phyloP scores from a whole-genome alignment of 169 alveolate genomes.

The Plasmodium coatneyi region DNA sequence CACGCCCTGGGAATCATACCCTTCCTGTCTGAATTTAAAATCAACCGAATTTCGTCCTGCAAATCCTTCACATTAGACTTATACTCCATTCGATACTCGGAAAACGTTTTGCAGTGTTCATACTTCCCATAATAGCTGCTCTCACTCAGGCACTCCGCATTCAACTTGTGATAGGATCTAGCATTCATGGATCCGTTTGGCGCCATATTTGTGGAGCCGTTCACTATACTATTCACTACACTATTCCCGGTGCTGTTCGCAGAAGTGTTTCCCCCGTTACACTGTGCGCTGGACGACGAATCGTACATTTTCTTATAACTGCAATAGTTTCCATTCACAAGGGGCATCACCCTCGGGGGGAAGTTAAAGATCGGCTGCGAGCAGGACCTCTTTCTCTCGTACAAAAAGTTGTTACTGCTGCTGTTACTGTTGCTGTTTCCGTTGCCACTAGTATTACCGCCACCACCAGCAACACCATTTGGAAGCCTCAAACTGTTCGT shows the following conservation, averaged over 20 bases:
- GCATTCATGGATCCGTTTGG: conserved; percentile 10
- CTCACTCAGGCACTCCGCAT: conserved; percentile 41
- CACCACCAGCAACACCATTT: conserved; percentile 38
- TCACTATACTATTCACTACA: not conserved
- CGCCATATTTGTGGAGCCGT: not conserved
- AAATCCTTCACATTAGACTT: conserved; percentile 31
- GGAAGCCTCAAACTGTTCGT: conserved; percentile 46
- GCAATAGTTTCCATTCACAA: conserved; percentile 35
- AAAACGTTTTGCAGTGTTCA: conserved; percentile 57
- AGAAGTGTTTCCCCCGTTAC: not conserved
- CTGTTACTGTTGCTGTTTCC: conserved; percentile 8
- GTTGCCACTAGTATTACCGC: conserved; percentile 30
- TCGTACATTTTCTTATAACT: conserved; percentile 25
- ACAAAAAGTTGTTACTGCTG: conserved; percentile 43
- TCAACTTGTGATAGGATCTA: conserved; percentile 11
- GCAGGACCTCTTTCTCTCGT: conserved; percentile 74
- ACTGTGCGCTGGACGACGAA: not conserved
- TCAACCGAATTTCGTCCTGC: conserved; percentile 34
- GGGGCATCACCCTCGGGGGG: conserved; percentile 47
- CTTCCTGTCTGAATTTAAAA: conserved; percentile 75
- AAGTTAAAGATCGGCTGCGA: conserved; percentile 67
- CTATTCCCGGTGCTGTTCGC: not conserved
- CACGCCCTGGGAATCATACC: conserved; percentile 86
- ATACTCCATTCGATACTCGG: conserved; percentile 63
- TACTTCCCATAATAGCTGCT: conserved; percentile 38